Conservation (phyloP, 768 basidiomycete species). For the Auricularia cornea region DNA sequence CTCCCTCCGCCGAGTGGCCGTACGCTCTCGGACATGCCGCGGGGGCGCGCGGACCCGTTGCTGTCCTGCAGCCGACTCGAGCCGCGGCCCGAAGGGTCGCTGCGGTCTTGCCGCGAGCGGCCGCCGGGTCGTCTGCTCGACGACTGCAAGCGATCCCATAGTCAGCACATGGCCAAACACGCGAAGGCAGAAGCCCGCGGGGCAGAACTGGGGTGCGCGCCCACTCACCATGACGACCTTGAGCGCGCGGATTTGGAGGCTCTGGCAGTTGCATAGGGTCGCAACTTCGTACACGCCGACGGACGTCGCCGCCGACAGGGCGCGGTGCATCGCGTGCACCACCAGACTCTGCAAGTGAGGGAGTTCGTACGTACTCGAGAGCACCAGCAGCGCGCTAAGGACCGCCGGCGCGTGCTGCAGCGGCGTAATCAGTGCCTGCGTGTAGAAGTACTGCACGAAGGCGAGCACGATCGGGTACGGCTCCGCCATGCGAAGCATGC, state of each 20-base stretch:
- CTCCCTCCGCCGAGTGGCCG: background rate
- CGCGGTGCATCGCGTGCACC: constrained; percentile 91
- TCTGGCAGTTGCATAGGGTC: constrained; percentile 80
- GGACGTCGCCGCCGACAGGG: constrained; percentile 73
- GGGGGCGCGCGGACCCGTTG: constrained; percentile 18
- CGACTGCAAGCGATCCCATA: constrained; percentile 36
- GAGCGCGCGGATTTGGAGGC: constrained; percentile 79
- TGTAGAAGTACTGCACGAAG: constrained; percentile 90
- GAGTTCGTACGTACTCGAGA: constrained; percentile 77
- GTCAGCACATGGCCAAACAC: constrained; percentile 11
- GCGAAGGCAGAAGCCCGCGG: constrained; percentile 3
- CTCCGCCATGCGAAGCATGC: constrained; percentile 74
- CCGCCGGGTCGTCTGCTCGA: constrained; percentile 63
- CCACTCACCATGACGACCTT: constrained; percentile 72
- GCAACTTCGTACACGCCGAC: constrained; percentile 94
- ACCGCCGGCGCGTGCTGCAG: constrained; percentile 88
- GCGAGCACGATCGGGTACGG: constrained; percentile 85
- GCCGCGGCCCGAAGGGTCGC: constrained; percentile 8
- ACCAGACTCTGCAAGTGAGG: constrained; percentile 67
- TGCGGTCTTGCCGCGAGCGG: constrained; percentile 29
- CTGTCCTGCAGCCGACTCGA: constrained; percentile 3
- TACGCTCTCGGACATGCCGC: constrained; percentile 16
- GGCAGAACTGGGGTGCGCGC: constrained; percentile 3
- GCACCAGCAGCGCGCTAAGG: constrained; percentile 74
- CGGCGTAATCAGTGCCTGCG: constrained; percentile 76